Conservation (phyloP, 768 basidiomycete genomes). For the Tulasnella sp. region DNA sequence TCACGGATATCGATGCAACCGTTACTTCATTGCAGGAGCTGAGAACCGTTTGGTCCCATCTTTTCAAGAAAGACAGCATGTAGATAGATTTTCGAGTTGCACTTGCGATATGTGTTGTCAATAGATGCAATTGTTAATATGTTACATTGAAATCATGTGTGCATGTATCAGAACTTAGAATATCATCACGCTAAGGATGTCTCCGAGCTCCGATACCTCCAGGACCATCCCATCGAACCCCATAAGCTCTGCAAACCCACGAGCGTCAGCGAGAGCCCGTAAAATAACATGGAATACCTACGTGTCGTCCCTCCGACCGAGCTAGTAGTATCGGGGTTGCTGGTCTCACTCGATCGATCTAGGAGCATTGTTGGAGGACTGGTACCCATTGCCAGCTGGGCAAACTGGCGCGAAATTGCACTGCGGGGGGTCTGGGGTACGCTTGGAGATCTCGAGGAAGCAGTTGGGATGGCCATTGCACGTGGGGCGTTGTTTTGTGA, state of each 20-base stretch:
- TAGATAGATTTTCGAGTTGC: not conserved
- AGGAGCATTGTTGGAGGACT: constrained; percentile 29
- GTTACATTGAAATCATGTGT: not conserved
- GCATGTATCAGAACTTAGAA: constrained; percentile 24
- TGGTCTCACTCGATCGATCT: constrained; percentile 25
- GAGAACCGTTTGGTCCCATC: constrained; percentile 62
- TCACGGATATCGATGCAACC: constrained; percentile 42
- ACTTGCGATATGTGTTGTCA: not conserved
- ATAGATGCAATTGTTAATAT: not conserved
- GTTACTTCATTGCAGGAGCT: constrained; percentile 58
- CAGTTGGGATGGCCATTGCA: not conserved
- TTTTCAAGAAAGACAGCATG: constrained; percentile 41
- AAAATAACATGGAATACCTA: constrained; percentile 35
- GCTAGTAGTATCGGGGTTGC: not conserved
- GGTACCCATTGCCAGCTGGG: constrained; percentile 1
- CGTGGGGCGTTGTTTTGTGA: not conserved
- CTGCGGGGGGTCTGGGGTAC: not conserved
- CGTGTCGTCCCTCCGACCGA: constrained; percentile 40
- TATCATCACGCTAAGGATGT: constrained; percentile 57
- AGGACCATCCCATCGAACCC: constrained; percentile 77
- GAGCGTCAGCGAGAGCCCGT: not conserved
- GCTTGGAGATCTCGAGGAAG: not conserved
- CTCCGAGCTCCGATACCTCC: constrained; percentile 70
- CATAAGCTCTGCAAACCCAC: constrained; percentile 41
- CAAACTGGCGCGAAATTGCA: not conserved